A percentile compares a stretch with the other conserved stretches of the same genome.
These are phyloP conservation scores for Adansonia grandidieri DNA, from an alignment of 441 rosid species.

Conservation along the genomic window DNA sequence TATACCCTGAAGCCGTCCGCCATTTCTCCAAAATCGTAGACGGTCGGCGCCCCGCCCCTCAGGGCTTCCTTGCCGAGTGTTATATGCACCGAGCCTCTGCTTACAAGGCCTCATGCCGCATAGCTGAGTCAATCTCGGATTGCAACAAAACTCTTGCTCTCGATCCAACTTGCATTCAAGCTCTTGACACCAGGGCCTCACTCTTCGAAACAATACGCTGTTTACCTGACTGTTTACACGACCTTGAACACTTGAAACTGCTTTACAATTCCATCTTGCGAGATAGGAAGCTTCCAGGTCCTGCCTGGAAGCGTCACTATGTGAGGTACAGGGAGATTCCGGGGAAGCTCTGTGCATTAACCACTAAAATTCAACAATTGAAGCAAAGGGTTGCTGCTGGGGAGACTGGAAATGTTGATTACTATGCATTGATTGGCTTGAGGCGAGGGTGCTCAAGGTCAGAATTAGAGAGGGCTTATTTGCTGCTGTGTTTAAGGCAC, in stretches of 20 bases:
- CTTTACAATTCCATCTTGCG: conserved; percentile 76
- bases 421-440: conserved; percentile 71
- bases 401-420: conserved; percentile 79
- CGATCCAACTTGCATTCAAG: conserved; percentile 68
- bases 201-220: conserved; percentile 72
- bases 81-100: conserved; percentile 81
- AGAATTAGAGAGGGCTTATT: conserved; percentile 80
- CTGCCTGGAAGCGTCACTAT: conserved; percentile 81
- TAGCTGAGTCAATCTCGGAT: conserved; percentile 84
- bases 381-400: conserved; percentile 76
- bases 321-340: conserved; percentile 79
- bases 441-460: conserved; percentile 81
- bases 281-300: conserved; percentile 84
- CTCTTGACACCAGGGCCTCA: conserved; percentile 79
- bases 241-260: conserved; percentile 82
- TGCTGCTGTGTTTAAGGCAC: conserved; percentile 65
- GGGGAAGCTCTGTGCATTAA: conserved; percentile 63
- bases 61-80: conserved; percentile 78
- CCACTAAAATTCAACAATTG: conserved; percentile 61
- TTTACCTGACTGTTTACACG: conserved; percentile 79
- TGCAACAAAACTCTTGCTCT: conserved; percentile 83
- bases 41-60: conserved; percentile 83
- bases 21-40: conserved; percentile 89
- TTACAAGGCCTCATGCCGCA: conserved; percentile 61
- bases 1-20: conserved; percentile 77